Percentiles rank a stretch among this genome's conserved stretches.
phyloP scores from a whole-genome alignment of 2,329 filamentous ascomycete species.

The Fusarium sp. region DNA sequence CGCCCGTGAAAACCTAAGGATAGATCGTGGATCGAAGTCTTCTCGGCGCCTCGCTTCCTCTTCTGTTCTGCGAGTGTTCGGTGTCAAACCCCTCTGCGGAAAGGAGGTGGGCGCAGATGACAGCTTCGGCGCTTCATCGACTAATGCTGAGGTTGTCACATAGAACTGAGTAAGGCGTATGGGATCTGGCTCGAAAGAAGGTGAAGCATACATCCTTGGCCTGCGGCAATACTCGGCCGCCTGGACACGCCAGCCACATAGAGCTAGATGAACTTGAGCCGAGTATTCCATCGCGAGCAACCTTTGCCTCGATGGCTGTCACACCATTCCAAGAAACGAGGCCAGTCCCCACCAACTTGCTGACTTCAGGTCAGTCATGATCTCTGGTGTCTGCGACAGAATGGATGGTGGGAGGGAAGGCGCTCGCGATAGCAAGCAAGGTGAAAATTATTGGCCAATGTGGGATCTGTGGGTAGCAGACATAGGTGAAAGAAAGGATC shows the following conservation, averaged over 20 bases:
- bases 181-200: accelerated
- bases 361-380: neutral
- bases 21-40: neutral
- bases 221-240: neutral
- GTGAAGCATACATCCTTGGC: neutral
- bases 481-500: neutral
- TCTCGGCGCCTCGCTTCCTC: no score
- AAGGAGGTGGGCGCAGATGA: accelerated
- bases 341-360: neutral
- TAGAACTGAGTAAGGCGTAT: neutral
- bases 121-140: neutral
- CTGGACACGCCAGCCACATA: neutral
- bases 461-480: neutral
- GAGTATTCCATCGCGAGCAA: neutral
- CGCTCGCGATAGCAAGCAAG: neutral
- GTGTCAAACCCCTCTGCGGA: neutral
- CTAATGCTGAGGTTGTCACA: accelerated
- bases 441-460: neutral
- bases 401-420: neutral
- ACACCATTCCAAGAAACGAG: neutral
- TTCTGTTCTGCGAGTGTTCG: accelerated
- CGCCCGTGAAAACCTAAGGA: no score
- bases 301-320: neutral
- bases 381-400: neutral
- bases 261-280: neutral